phyloP scores from a whole-genome alignment of 352 stramenopile species.

The Lagenidium sp. region DNA sequence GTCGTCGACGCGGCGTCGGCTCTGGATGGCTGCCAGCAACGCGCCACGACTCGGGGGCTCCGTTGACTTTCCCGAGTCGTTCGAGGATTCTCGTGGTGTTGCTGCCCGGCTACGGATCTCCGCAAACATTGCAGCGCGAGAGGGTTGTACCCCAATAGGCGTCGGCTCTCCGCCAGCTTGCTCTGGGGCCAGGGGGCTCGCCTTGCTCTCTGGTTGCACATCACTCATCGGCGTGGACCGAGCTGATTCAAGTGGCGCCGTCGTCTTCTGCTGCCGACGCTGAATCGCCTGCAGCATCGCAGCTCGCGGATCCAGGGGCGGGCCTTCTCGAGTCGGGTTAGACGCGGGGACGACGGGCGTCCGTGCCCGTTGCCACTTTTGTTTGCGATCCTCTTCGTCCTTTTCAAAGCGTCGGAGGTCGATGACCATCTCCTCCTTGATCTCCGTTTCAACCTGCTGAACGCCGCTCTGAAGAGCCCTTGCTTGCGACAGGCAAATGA shows the following conservation, averaged over 20 bases:
- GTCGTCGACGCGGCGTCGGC: too few relatives aligned
- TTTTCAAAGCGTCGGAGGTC: constrained; percentile 48
- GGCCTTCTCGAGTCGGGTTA: neutral
- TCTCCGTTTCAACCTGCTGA: constrained; percentile 42
- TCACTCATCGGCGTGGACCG: neutral
- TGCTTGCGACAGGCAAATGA: constrained; percentile 51
- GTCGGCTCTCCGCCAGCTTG: too few relatives aligned
- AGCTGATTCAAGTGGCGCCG: neutral
- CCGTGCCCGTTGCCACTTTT: neutral
- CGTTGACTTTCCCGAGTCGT: neutral
- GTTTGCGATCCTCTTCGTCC: constrained; percentile 15
- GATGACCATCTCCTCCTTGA: constrained; percentile 62
- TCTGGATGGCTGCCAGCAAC: constrained; percentile 4
- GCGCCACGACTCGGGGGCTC: neutral
- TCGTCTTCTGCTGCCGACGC: neutral
- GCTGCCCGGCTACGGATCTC: too few relatives aligned
- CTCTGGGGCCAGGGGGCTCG: too few relatives aligned
- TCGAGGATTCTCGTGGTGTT: too few relatives aligned
- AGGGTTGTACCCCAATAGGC: too few relatives aligned
- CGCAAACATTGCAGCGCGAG: too few relatives aligned
- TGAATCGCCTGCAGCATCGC: constrained; percentile 1
- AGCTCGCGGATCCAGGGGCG: neutral
- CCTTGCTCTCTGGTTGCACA: too few relatives aligned
- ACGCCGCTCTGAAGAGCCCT: constrained; percentile 41
- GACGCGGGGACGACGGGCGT: neutral